Percentiles rank a stretch among this genome's conserved stretches.
Evolutionary conservation across 805 yeast genomes (phyloP).

Genomic region (Candida loeiensis): DNA sequence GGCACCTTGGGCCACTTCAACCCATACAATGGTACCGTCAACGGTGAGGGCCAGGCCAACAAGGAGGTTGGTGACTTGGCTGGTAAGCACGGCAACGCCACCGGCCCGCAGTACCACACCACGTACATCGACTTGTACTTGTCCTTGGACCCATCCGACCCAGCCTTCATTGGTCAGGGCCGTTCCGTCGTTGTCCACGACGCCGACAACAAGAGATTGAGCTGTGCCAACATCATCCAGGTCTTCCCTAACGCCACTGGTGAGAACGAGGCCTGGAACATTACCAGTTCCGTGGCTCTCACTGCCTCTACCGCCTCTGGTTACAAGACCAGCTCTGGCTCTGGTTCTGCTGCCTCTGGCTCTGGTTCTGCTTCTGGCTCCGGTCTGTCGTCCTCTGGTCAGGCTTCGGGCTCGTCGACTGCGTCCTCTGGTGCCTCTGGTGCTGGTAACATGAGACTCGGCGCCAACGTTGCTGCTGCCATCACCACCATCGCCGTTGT

Average conservation of each 20-base stretch:
- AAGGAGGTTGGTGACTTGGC: slow-evolving; percentile 38
- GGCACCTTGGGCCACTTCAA: slow-evolving; percentile 36
- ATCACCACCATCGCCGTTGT: slow-evolving; percentile 13
- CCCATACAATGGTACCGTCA: slow-evolving; percentile 34
- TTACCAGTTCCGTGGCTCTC: slow-evolving; percentile 8
- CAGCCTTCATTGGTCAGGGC: slow-evolving; percentile 21
- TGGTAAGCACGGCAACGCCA: slow-evolving; percentile 36
- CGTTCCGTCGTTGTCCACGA: slow-evolving; percentile 38
- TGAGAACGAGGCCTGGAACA: slow-evolving; percentile 5
- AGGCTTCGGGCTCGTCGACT: slow-evolving; percentile 3
- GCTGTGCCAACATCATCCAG: slow-evolving; percentile 38
- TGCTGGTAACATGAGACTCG: slow-evolving; percentile 6
- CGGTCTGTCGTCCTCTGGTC: slow-evolving; percentile 7
- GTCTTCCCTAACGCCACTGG: slow-evolving; percentile 7
- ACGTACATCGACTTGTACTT: slow-evolving; percentile 22
- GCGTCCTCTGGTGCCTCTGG: slow-evolving; percentile 1
- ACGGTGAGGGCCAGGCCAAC: slow-evolving; percentile 15
- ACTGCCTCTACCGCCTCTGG: slow-evolving; percentile 7
- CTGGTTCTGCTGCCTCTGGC: slow-evolving; percentile 6
- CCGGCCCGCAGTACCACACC: slow-evolving; percentile 23
- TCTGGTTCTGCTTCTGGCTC: slow-evolving; percentile 7
- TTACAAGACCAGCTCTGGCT: slow-evolving; percentile 5
- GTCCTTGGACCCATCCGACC: slow-evolving; percentile 21
- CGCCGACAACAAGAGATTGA: slow-evolving; percentile 28
- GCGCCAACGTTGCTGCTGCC: slow-evolving; percentile 8